Evolutionary conservation across 169 alveolate genomes (phyloP).

Genomic region (Gregarina niphandrodes): DNA sequence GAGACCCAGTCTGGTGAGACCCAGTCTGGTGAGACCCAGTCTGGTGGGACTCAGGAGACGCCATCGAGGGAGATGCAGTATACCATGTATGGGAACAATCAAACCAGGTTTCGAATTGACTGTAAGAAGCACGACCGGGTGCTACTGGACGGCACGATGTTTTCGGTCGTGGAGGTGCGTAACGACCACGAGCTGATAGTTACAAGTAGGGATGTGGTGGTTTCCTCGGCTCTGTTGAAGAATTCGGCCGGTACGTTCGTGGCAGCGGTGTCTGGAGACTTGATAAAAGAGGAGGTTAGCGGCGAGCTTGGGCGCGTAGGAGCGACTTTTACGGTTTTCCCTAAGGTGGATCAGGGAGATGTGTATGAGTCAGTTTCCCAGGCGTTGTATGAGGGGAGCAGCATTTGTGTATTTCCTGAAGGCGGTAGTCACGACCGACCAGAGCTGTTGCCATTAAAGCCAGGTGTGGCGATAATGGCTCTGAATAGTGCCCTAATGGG

Average conservation of each 20-base stretch:
- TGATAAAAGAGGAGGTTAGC: background rate
- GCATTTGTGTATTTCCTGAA: constrained; percentile 53
- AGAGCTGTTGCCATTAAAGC: constrained; percentile 62
- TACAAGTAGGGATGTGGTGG: background rate
- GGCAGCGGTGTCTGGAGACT: background rate
- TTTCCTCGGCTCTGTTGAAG: background rate
- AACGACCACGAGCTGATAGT: background rate
- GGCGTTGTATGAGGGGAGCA: constrained; percentile 9
- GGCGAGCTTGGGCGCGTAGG: background rate
- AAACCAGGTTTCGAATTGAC: too few relatives aligned
- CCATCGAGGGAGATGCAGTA: background rate
- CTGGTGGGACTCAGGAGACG: background rate
- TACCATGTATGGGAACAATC: too few relatives aligned
- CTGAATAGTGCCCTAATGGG: constrained; percentile 41
- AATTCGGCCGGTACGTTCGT: background rate
- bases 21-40: background rate
- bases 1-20: background rate
- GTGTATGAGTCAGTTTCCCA: constrained; percentile 43
- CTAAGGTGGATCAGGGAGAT: constrained; percentile 46
- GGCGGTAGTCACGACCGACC: constrained; percentile 84
- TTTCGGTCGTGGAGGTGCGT: background rate
- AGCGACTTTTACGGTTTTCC: constrained; percentile 15
- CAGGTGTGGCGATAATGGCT: constrained; percentile 61
- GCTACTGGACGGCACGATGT: background rate
- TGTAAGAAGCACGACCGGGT: background rate